Base-by-base conservation (phyloP, 306 rosid species). In the Trifolium dubium region DNA sequence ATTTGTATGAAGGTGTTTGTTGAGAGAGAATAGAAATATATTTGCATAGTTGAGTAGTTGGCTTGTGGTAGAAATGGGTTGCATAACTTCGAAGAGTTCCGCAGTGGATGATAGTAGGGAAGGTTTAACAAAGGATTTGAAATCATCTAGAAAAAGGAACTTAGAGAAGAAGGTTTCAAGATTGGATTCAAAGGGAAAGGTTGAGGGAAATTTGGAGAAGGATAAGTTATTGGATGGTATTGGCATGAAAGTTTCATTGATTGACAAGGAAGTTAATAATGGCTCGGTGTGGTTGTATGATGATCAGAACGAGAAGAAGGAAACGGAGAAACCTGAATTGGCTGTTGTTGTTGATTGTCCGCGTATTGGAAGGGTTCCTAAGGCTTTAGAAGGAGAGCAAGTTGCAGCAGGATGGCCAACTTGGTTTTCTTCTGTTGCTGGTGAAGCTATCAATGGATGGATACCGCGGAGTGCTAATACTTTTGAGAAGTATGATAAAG, bases 341-440 rank as follows among this genome's bases (percentile, higher is more conserved):
- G 5, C 64, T 12, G 41, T 64, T 29, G 80, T 75, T 73, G 46
- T 81, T 55, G 69, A 60, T 77, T 68, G 82, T 80, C 90, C 83
- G 40, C 82, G 87, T 46, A 11, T 78, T 29, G 90, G 97, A 77
- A 88, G 86, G 72, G 75, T 93, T 10, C 89, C 97, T 2, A 89
- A 80, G 75, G 92, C 82, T 67, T 56, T 76, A 35, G 87, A 76
- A 69, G 96, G 86, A 44, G 97, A 91, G 84, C 98, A 91, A 70
- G 88, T 89, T 72, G 97, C 96, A 3, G 98, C 98, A 2, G 98
- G 98, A 72, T 93, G 98, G 98, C 98, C 98, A 14, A 80, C 71
- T 46, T 93, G 98, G 98, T 96, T 93, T 18, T 87, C 97, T 72
- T 78, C 92, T 11, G 96, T 86, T 56, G 98, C 98, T 0, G 85